phyloP scores from a whole-genome alignment of 371 early-diverging fungal genomes.

The Choanephora cucurbitarum region DNA sequence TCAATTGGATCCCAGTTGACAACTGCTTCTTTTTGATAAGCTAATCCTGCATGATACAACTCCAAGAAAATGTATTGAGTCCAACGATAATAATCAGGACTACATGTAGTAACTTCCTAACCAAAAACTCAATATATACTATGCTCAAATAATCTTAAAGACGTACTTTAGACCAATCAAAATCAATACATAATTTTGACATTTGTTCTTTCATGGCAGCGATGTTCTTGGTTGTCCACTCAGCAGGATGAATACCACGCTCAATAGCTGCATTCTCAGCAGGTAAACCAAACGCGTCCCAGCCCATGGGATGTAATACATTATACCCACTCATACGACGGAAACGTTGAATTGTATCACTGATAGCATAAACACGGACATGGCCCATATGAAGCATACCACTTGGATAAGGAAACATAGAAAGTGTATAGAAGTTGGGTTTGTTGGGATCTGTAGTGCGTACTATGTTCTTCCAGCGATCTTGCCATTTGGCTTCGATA shows the following conservation, averaged over 20 bases:
- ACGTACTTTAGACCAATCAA: slow-evolving; percentile 82
- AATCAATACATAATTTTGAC: slow-evolving; percentile 70
- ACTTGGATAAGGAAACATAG: slow-evolving; percentile 97
- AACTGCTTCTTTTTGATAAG: slow-evolving; percentile 85
- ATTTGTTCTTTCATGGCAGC: slow-evolving; percentile 81
- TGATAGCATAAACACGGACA: slow-evolving; percentile 91
- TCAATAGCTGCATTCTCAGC: slow-evolving; percentile 98
- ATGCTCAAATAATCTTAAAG: neutral
- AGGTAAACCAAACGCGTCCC: slow-evolving; percentile 99
- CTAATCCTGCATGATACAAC: slow-evolving; percentile 76
- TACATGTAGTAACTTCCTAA: slow-evolving; percentile 84
- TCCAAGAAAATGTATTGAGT: slow-evolving; percentile 88
- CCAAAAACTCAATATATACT: neutral
- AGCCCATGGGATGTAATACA: slow-evolving; percentile 95
- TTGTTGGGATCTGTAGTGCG: slow-evolving; percentile 18
- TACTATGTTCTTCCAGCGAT: slow-evolving; percentile 50
- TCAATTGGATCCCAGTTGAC: slow-evolving; percentile 98
- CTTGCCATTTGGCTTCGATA: slow-evolving; percentile 64
- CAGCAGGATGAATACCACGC: slow-evolving; percentile 75
- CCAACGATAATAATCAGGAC: slow-evolving; percentile 89
- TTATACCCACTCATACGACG: slow-evolving; percentile 73
- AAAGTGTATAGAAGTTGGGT: slow-evolving; percentile 77
- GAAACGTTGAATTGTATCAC: slow-evolving; percentile 84
- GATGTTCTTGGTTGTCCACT: slow-evolving; percentile 87
- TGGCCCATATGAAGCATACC: slow-evolving; percentile 95